Conservation (phyloP, 148 eudicot species). For the Cornus controversa region DNA sequence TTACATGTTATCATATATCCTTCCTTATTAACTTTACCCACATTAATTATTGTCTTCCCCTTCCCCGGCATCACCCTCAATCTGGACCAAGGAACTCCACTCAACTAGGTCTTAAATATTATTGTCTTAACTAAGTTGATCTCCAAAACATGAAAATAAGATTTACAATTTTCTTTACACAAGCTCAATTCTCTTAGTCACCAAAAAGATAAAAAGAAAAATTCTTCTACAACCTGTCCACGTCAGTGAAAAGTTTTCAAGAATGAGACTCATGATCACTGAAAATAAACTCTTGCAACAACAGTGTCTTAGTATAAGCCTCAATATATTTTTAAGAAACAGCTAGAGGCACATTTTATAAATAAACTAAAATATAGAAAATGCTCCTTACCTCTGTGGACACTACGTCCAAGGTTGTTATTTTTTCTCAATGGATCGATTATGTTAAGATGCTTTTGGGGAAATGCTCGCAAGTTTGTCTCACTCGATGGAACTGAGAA, state of each 20-base stretch:
- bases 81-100: no score
- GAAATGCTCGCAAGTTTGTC: constrained; percentile 31
- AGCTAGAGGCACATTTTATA: background rate
- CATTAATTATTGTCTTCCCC: no score
- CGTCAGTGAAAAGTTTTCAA: background rate
- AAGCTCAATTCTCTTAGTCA: background rate
- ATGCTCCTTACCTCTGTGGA: constrained; percentile 43
- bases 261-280: background rate
- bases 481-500: constrained; percentile 44
- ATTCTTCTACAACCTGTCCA: background rate
- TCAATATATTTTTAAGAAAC: background rate
- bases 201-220: no score
- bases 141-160: no score
- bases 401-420: constrained; percentile 72
- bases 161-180: no score
- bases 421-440: constrained; percentile 60
- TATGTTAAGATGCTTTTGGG: constrained; percentile 45
- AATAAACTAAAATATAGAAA: background rate
- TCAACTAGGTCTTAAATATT: no score
- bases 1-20: no score
- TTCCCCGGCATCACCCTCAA: no score
- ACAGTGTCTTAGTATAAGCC: background rate
- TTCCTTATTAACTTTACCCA: no score
- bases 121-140: no score
- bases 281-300: background rate